Evolutionary conservation across 345 rosid species (phyloP).

Genomic region (Brassica carinata): DNA sequence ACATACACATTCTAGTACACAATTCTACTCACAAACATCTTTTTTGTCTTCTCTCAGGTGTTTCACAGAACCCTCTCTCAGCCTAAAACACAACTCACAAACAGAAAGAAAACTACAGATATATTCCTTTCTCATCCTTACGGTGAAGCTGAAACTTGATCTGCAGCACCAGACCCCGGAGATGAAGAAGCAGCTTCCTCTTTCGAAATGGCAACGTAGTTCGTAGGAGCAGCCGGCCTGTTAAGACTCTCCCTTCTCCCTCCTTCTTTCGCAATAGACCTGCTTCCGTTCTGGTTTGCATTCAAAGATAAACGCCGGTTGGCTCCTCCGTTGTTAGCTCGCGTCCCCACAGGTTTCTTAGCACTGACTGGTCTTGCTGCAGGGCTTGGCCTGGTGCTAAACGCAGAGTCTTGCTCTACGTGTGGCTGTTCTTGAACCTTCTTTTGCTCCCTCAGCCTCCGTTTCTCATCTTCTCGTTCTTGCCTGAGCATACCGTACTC

Average conservation of each 20-base stretch:
- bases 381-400: conserved; percentile 83
- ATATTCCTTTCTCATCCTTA: conserved; percentile 48
- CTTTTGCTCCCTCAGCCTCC: conserved; percentile 87
- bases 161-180: conserved; percentile 64
- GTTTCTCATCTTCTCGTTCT: conserved; percentile 97
- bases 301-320: conserved; percentile 80
- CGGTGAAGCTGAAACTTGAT: conserved; percentile 68
- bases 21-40: conserved; percentile 33
- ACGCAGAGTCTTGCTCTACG: conserved; percentile 75
- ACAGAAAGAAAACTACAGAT: conserved; percentile 27
- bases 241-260: conserved; percentile 65
- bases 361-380: conserved; percentile 77
- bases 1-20: conserved; percentile 34
- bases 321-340: conserved; percentile 74
- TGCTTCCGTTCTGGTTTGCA: conserved; percentile 76
- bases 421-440: conserved; percentile 81
- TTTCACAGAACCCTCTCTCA: conserved; percentile 29
- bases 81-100: conserved; percentile 32
- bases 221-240: conserved; percentile 72
- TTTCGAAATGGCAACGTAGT: conserved; percentile 77
- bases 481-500: conserved; percentile 98
- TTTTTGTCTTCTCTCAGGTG: conserved; percentile 27
- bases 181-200: conserved; percentile 72
- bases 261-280: conserved; percentile 66
- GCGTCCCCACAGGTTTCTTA: conserved; percentile 71